These are phyloP conservation scores for Neurospora discreta DNA, from an alignment of 495 filamentous ascomycete species.

Conservation along the genomic window DNA sequence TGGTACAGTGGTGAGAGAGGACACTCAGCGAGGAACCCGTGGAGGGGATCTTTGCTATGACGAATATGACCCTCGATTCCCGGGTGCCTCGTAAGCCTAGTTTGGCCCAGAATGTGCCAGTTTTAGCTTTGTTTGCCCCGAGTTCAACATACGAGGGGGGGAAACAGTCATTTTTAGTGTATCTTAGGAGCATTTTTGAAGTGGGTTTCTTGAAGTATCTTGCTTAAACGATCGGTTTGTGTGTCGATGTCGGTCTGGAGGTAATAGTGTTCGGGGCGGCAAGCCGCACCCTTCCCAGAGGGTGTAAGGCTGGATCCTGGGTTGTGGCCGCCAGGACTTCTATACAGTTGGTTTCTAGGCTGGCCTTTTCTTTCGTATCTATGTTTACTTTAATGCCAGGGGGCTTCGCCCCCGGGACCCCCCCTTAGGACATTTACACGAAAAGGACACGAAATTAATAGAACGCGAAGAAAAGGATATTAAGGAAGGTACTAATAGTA, in stretches of 20 bases:
- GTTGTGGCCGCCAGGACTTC: too few species aligned
- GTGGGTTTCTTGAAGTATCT: not conserved
- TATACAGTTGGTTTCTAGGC: too few species aligned
- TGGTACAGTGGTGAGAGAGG: not conserved
- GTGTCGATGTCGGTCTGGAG: not conserved
- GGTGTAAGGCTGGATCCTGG: too few species aligned
- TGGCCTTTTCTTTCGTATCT: too few species aligned
- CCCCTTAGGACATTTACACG: too few species aligned
- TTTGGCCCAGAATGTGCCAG: not conserved
- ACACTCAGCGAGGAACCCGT: slow-evolving; percentile 2
- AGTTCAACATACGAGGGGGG: not conserved
- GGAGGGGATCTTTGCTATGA: slow-evolving; percentile 21
- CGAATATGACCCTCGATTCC: slow-evolving; percentile 32
- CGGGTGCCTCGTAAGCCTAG: slow-evolving; percentile 6
- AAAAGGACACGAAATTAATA: too few species aligned
- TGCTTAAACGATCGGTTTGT: not conserved
- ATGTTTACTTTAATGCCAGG: too few species aligned
- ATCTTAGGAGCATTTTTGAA: not conserved
- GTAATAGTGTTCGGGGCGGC: too few species aligned
- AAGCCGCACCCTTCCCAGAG: too few species aligned
- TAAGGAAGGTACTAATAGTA: too few species aligned
- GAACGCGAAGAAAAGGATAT: too few species aligned
- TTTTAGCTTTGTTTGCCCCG: not conserved
- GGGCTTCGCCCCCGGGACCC: too few species aligned
- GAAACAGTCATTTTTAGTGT: not conserved